These are phyloP conservation scores for Skeletonema grethae DNA, from an alignment of 108 stramenopile genomes.

Conservation along the genomic window DNA sequence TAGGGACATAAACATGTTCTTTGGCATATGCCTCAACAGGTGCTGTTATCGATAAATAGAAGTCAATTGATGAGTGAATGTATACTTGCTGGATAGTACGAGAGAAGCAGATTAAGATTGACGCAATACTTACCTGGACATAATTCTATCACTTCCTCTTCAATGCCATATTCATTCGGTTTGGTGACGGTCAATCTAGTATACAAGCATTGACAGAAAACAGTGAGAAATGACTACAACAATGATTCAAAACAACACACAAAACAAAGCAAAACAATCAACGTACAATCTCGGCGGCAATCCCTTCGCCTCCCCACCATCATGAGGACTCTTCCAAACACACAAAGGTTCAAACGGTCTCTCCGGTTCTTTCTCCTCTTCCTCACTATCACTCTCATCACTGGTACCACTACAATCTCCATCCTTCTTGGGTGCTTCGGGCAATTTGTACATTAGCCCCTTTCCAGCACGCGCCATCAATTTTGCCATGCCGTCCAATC, in stretches of 20 bases:
- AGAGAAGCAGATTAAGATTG: background rate
- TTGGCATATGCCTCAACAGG: conserved; percentile 63
- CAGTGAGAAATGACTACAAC: conserved; percentile 11
- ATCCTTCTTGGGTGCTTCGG: conserved; percentile 8
- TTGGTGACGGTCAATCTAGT: conserved; percentile 59
- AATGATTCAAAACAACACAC: background rate
- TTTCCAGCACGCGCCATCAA: conserved; percentile 74
- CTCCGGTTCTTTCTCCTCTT: conserved; percentile 60
- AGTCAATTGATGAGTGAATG: background rate
- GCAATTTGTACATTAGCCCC: conserved; percentile 60
- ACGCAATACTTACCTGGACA: conserved; percentile 23
- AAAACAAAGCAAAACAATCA: conserved; percentile 3
- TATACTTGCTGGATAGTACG: background rate
- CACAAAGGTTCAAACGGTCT: conserved; percentile 78
- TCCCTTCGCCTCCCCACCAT: conserved; percentile 81
- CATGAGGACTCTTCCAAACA: conserved; percentile 82
- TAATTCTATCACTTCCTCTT: conserved; percentile 66
- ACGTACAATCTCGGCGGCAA: conserved; percentile 68
- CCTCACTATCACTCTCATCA: conserved; percentile 59
- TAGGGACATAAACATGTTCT: conserved; percentile 86
- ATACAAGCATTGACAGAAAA: conserved; percentile 4
- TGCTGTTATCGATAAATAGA: conserved; percentile 39
- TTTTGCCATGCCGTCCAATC: conserved; percentile 81
- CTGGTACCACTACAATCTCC: conserved; percentile 20
- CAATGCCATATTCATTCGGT: conserved; percentile 88